Base-by-base conservation (phyloP, 306 rosid species). In the Rosa rugosa region DNA sequence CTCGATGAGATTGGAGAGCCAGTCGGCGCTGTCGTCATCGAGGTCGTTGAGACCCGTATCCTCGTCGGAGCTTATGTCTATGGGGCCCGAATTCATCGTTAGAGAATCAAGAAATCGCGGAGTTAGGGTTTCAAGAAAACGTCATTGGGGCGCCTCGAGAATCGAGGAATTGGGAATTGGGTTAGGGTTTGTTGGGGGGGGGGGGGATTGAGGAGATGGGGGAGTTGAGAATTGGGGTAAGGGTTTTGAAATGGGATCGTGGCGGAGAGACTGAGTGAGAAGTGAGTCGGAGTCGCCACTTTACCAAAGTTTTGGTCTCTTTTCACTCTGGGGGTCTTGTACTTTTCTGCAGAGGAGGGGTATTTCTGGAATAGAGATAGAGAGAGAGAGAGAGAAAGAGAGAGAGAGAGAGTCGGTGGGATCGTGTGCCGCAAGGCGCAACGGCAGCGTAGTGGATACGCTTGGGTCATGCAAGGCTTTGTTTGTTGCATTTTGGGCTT, bases 31-130 rank as follows among this genome's bases (percentile, higher is more conserved):
- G 1, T 22, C 8, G 11, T 5, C 53, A 38, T 59, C 69, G 31
- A 71, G n/a, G 54, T 53, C 85, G 14, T 46, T 54, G 63, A 60
- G 60, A 66, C 25, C 76, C 57, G 57, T 45, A 38, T 93, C 94
- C n/a, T 93, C 97, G 31, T 91, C 94, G n/a, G 98, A 93, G 84
- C 98, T 93, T 76, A 93, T 93, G 14, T 91, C 91, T 4, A 76
- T 72, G 34, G 88, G 86, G 80, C 60, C 79, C 47, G 75, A 53
- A 80, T 77, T 80, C 83, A 88, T 82, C 20, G 54, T 6, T 46
- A 60, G 17, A 40, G 4, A 51, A 40, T 25, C 13, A 63, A 63
- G 1, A 63, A 38, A 5, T 6, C 12, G 23, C 0, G 2, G 12
- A 5, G 46, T 64, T 77, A 76, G 86, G 87, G 75, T 82, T 72